A percentile compares a stretch with the other conserved stretches of the same genome.
These are phyloP conservation scores for Mycena sanguinolenta DNA, from an alignment of 768 basidiomycete genomes.

Conservation along the genomic window DNA sequence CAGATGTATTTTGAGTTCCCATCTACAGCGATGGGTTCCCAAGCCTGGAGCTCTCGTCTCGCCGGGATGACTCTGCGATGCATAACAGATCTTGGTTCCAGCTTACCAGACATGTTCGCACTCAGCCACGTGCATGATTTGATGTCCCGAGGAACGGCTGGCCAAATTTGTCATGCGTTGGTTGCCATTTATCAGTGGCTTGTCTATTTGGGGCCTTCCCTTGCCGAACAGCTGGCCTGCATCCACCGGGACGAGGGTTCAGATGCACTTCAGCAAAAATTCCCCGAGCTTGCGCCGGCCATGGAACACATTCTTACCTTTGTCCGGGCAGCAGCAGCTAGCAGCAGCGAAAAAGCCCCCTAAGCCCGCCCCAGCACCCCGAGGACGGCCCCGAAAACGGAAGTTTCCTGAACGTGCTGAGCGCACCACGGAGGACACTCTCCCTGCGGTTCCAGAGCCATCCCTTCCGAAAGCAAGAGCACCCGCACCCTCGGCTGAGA, in stretches of 20 bases:
- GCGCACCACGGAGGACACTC: background rate
- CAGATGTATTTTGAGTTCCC: conserved; percentile 20
- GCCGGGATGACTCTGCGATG: background rate
- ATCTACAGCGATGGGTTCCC: background rate
- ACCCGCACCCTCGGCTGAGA: background rate
- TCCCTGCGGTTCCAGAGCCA: background rate
- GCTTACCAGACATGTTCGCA: background rate
- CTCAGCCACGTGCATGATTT: background rate
- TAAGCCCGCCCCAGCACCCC: no score
- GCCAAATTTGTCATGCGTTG: background rate
- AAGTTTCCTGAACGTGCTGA: background rate
- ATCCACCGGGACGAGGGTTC: background rate
- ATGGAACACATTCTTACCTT: background rate
- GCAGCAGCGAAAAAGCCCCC: background rate
- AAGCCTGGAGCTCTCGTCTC: background rate
- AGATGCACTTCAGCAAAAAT: background rate
- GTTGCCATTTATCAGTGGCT: conserved; percentile 13
- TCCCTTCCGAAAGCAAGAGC: background rate
- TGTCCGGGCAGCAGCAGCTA: background rate
- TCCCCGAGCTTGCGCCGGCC: background rate
- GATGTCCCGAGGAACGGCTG: background rate
- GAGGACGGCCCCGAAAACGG: no score
- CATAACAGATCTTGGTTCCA: background rate
- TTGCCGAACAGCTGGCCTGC: background rate
- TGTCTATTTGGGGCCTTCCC: conserved; percentile 4